phyloP scores from a whole-genome alignment of 495 filamentous ascomycete species.

The Penicillium bialowiezense region DNA sequence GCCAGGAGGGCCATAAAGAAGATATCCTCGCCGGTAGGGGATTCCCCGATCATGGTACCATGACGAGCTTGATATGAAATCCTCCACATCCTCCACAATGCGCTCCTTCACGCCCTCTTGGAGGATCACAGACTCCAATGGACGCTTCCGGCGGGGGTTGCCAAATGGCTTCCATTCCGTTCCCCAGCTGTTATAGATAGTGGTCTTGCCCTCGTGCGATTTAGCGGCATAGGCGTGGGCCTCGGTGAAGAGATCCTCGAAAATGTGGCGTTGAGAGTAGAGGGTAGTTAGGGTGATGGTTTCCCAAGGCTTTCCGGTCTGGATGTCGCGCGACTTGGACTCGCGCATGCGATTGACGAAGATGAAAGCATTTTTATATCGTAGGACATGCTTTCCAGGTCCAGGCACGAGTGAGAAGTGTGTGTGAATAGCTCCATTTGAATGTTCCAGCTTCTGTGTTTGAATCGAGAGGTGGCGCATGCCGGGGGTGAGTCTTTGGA shows the following conservation, averaged over 20 bases:
- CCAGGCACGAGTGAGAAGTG: constrained; percentile 88
- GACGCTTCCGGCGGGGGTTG: constrained; percentile 80
- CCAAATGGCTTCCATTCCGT: constrained; percentile 84
- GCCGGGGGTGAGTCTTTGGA: constrained; percentile 57
- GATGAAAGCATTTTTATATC: constrained; percentile 82
- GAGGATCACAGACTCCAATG: constrained; percentile 82
- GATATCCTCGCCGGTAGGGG: constrained; percentile 89
- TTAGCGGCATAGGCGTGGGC: constrained; percentile 73
- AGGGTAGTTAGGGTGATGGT: constrained; percentile 90
- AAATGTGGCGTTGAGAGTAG: constrained; percentile 80
- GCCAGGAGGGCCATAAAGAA: constrained; percentile 90
- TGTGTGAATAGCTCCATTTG: constrained; percentile 66
- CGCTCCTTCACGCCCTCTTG: constrained; percentile 81
- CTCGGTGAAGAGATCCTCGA: constrained; percentile 80
- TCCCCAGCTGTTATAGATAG: constrained; percentile 82
- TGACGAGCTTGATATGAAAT: constrained; percentile 71
- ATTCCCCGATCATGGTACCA: constrained; percentile 97
- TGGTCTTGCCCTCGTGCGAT: constrained; percentile 88
- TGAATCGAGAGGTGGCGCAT: constrained; percentile 68
- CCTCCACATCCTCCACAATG: constrained; percentile 79
- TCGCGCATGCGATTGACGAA: constrained; percentile 81
- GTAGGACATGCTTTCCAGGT: constrained; percentile 80
- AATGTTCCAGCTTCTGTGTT: constrained; percentile 56
- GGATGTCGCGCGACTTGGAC: constrained; percentile 64
- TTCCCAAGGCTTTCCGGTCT: constrained; percentile 86